These are phyloP conservation scores for Neurospora sp. DNA, from an alignment of 495 filamentous ascomycete species.

Conservation along the genomic window DNA sequence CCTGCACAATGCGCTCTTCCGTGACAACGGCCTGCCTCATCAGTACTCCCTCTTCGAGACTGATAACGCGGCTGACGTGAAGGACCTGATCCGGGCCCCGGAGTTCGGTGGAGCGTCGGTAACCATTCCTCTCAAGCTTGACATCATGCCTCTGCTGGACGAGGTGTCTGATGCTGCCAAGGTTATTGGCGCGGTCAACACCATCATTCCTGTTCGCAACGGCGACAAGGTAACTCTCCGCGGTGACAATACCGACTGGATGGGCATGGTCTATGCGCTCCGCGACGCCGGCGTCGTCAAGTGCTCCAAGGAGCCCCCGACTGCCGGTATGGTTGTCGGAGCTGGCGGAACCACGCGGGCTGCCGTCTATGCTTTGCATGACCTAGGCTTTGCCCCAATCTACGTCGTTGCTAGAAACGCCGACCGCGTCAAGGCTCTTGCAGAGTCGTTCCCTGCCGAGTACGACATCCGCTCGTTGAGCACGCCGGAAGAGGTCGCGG, in stretches of 20 bases:
- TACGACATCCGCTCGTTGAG: conserved; percentile 64
- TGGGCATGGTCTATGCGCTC: conserved; percentile 80
- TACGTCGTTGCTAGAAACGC: conserved; percentile 76
- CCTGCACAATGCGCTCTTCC: conserved; percentile 81
- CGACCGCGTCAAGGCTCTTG: conserved; percentile 54
- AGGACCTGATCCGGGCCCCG: conserved; percentile 54
- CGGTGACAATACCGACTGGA: conserved; percentile 95
- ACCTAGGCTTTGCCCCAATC: conserved; percentile 74
- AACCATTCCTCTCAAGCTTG: conserved; percentile 89
- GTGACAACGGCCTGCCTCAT: conserved; percentile 73
- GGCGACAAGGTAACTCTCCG: conserved; percentile 42
- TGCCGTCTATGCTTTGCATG: conserved; percentile 78
- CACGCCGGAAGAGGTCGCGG: conserved; percentile 36
- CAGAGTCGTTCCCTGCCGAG: conserved; percentile 59
- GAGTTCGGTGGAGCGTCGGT: conserved; percentile 90
- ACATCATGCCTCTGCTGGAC: conserved; percentile 75
- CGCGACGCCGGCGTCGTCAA: conserved; percentile 53
- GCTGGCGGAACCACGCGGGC: conserved; percentile 87
- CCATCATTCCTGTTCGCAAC: conserved; percentile 49
- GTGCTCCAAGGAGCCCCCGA: conserved; percentile 21
- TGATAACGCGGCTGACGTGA: conserved; percentile 50
- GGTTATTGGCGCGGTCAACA: conserved; percentile 91
- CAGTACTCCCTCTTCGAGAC: conserved; percentile 76
- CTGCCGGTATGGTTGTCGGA: conserved; percentile 66
- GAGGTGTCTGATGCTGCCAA: conserved; percentile 66